Conservation (phyloP, 1,139 yeast species). For the Yamadazyma pseudoaaseri region DNA sequence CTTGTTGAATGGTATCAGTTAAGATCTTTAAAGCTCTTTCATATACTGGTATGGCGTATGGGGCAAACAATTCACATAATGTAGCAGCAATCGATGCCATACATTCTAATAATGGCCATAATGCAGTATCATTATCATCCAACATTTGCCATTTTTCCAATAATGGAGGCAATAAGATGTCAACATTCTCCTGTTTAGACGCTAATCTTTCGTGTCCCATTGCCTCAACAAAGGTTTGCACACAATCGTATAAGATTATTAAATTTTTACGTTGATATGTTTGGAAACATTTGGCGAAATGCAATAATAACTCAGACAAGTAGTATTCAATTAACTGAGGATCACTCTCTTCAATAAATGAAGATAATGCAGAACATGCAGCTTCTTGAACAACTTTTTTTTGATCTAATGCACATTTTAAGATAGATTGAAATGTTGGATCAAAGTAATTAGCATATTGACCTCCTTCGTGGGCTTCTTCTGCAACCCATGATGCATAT, state of each 20-base stretch:
- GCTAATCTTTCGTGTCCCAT: slow-evolving; percentile 57
- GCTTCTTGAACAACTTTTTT: slow-evolving; percentile 94
- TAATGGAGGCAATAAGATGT: slow-evolving; percentile 73
- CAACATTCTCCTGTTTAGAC: slow-evolving; percentile 54
- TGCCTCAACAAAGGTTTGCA: slow-evolving; percentile 87
- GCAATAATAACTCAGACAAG: slow-evolving; percentile 57
- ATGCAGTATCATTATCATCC: slow-evolving; percentile 72
- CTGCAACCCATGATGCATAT: slow-evolving; percentile 77
- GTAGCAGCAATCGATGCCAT: slow-evolving; percentile 89
- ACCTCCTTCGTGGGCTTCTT: slow-evolving; percentile 61
- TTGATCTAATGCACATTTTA: slow-evolving; percentile 72
- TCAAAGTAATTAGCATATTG: slow-evolving; percentile 64
- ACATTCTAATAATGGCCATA: slow-evolving; percentile 93
- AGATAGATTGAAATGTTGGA: slow-evolving; percentile 76
- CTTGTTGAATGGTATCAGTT: slow-evolving; percentile 64
- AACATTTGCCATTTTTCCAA: slow-evolving; percentile 75
- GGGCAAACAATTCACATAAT: slow-evolving; percentile 79
- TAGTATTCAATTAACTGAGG: slow-evolving; percentile 54
- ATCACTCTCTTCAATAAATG: slow-evolving; percentile 77
- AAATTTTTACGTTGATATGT: slow-evolving; percentile 81
- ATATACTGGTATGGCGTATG: slow-evolving; percentile 89
- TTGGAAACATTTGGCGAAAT: slow-evolving; percentile 70
- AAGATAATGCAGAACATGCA: slow-evolving; percentile 84
- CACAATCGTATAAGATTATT: slow-evolving; percentile 81
- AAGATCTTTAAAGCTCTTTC: slow-evolving; percentile 73